Evolutionary conservation across 306 rosid genomes (phyloP).

Genomic region (Lathyrus oleraceus): DNA sequence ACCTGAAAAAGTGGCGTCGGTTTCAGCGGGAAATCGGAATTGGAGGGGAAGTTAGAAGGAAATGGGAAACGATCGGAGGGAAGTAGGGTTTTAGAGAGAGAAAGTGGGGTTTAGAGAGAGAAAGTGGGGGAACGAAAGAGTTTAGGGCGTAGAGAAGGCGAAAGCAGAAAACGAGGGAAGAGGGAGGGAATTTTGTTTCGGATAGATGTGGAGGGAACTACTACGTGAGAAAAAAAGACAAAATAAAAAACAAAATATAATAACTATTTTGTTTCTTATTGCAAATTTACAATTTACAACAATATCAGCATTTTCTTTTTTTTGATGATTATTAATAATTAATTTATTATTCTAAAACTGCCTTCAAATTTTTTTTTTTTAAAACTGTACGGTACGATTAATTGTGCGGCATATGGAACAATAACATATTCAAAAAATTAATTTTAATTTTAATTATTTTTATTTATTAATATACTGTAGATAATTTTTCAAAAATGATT

Average conservation of each 20-base stretch:
- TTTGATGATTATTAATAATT: too few species aligned
- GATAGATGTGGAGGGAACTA: constrained; percentile 99
- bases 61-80: constrained; percentile 3
- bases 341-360: too few species aligned
- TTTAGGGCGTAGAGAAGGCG: constrained; percentile 36
- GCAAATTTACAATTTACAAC: neutral
- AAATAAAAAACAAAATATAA: constrained; percentile 1
- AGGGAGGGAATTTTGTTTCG: constrained; percentile 99
- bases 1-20: neutral
- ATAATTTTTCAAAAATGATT: too few species aligned
- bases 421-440: too few species aligned
- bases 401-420: too few species aligned
- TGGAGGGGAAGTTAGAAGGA: constrained; percentile 8
- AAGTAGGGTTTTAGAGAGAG: constrained; percentile 48
- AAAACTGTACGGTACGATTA: too few species aligned
- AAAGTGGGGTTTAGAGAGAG: constrained; percentile 39
- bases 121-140: constrained; percentile 2
- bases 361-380: too few species aligned
- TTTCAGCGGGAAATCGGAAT: neutral
- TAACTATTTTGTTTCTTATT: neutral
- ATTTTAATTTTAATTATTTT: too few species aligned
- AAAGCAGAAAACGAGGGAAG: constrained; percentile 98
- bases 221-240: constrained; percentile 30
- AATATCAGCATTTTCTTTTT: neutral
- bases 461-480: too few species aligned